Evolutionary conservation across 2,329 filamentous ascomycete species (phyloP).

Genomic region (Colletotrichum tabaci): DNA sequence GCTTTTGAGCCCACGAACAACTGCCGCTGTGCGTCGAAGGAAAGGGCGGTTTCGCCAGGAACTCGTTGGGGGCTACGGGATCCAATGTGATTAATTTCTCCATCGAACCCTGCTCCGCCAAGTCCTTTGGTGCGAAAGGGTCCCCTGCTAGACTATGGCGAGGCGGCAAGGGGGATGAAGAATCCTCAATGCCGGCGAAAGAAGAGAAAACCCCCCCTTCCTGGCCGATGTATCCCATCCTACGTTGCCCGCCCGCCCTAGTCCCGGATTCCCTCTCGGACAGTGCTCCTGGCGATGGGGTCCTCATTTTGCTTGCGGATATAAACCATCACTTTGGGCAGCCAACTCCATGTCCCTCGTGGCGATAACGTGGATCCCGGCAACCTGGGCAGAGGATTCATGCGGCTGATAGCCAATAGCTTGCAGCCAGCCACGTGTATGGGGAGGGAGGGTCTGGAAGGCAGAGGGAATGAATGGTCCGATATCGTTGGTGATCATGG

Average conservation of each 20-base stretch:
- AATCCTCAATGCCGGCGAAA: not conserved
- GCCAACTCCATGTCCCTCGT: slow-evolving; percentile 30
- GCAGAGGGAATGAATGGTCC: not conserved
- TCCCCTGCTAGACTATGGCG: slow-evolving; percentile 26
- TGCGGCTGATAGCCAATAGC: slow-evolving; percentile 25
- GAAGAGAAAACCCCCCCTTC: not conserved
- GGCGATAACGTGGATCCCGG: slow-evolving; percentile 16
- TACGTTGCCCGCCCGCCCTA: not conserved
- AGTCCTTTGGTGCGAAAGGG: slow-evolving; percentile 14
- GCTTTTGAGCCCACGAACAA: not conserved
- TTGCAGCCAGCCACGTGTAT: slow-evolving; percentile 17
- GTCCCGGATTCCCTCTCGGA: not conserved
- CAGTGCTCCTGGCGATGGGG: slow-evolving; percentile 16
- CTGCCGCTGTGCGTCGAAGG: slow-evolving; percentile 25
- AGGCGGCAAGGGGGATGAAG: slow-evolving; percentile 1
- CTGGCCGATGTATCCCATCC: slow-evolving; percentile 6
- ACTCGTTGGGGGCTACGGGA: not conserved
- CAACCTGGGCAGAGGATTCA: not conserved
- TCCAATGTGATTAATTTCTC: slow-evolving; percentile 5
- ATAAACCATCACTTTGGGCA: slow-evolving; percentile 23
- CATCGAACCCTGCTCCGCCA: slow-evolving; percentile 24
- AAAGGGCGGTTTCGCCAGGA: slow-evolving; percentile 21
- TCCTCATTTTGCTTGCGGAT: slow-evolving; percentile 22
- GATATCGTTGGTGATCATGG: slow-evolving; percentile 20
- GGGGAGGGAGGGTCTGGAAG: not conserved